Percentiles rank a stretch among this genome's conserved stretches.
These are phyloP conservation scores for Ganoderma lingzhi DNA, from an alignment of 1,284 basidiomycete genomes.

Conservation along the genomic window DNA sequence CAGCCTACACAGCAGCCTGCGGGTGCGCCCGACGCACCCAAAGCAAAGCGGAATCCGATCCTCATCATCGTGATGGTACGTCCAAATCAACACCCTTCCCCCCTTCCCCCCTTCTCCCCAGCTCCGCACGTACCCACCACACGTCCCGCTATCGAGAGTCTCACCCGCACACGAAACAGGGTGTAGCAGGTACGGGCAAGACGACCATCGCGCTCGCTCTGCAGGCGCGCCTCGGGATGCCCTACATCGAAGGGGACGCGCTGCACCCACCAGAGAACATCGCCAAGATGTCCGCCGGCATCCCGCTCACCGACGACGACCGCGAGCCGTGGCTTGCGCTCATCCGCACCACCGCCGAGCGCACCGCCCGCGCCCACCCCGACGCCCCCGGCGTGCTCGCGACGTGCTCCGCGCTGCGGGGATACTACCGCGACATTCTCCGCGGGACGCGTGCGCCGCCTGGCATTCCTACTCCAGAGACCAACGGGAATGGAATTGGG, in stretches of 20 bases:
- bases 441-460: conserved; percentile 57
- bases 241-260: conserved; percentile 92
- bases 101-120: background rate
- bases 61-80: conserved; percentile 60
- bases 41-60: conserved; percentile 36
- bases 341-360: conserved; percentile 74
- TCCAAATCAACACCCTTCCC: conserved; percentile 6
- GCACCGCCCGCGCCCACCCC: conserved; percentile 41
- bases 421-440: conserved; percentile 83
- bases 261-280: conserved; percentile 87
- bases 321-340: conserved; percentile 86
- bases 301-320: conserved; percentile 85
- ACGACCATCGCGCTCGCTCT: conserved; percentile 83
- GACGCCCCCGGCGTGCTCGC: conserved; percentile 67
- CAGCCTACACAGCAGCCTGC: conserved; percentile 11
- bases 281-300: conserved; percentile 86
- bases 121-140: background rate
- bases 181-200: conserved; percentile 88
- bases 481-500: conserved; percentile 29
- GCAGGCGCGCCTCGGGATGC: conserved; percentile 64
- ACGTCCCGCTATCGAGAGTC: no score
- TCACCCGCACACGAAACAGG: conserved; percentile 50
- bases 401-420: conserved; percentile 89
- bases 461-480: conserved; percentile 34
- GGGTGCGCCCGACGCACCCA: conserved; percentile 17